Conservation (phyloP, 2,329 filamentous ascomycete species). For the Camptophora hylomeconis region DNA sequence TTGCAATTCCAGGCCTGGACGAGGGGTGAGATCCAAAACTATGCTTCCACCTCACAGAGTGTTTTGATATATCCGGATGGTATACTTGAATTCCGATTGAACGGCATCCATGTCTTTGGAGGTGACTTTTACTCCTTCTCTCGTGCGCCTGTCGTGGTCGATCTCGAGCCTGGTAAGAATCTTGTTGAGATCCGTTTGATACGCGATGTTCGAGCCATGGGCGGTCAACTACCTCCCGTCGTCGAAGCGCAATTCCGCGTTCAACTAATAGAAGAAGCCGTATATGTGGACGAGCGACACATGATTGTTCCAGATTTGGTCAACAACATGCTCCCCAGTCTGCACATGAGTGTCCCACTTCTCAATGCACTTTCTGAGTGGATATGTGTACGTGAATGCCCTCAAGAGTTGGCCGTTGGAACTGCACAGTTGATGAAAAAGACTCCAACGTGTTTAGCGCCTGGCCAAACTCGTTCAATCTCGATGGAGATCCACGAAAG, state of each 20-base stretch:
- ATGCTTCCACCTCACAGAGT: conserved; percentile 11
- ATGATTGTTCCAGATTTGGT: conserved; percentile 41
- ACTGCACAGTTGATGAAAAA: too few relatives aligned
- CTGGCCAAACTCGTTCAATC: too few relatives aligned
- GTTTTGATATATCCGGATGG: conserved; percentile 34
- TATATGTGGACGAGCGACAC: conserved; percentile 22
- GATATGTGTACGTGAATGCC: too few relatives aligned
- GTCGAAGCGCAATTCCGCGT: conserved; percentile 30
- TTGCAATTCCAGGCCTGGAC: conserved; percentile 47
- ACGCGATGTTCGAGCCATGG: conserved; percentile 44
- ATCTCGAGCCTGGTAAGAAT: conserved; percentile 37
- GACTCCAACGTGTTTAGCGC: too few relatives aligned
- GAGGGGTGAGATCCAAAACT: conserved; percentile 26
- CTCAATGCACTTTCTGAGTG: too few relatives aligned
- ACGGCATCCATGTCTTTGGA: conserved; percentile 40
- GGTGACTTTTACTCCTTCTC: conserved; percentile 43
- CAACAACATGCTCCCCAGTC: conserved; percentile 32
- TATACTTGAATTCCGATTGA: conserved; percentile 41
- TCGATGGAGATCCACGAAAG: too few relatives aligned
- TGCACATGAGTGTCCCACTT: too few relatives aligned
- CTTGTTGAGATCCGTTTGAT: conserved; percentile 39
- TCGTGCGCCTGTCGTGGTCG: conserved; percentile 36
- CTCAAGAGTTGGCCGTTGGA: too few relatives aligned
- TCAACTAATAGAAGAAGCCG: conserved; percentile 15
- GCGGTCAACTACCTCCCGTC: conserved; percentile 35